Evolutionary conservation across 1,139 yeast genomes (phyloP).

Genomic region (Suhomyces taliae): DNA sequence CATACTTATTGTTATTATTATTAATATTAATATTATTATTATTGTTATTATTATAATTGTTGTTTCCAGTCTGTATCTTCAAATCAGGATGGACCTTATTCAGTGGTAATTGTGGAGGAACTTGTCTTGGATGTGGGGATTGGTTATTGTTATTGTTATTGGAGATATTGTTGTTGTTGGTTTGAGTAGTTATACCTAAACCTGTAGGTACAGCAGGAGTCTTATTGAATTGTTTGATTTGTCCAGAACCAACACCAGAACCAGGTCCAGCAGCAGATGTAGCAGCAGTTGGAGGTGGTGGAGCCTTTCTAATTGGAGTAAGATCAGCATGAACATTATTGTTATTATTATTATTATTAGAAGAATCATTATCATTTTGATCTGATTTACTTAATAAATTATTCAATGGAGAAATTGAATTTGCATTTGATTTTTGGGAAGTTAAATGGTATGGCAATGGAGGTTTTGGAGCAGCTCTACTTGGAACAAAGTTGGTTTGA

Average conservation of each 20-base stretch:
- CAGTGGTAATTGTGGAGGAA: slow-evolving; percentile 34
- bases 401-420: slow-evolving; percentile 36
- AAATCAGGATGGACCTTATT: slow-evolving; percentile 34
- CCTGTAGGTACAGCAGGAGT: slow-evolving; percentile 21
- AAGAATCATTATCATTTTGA: background rate
- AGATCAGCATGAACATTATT: slow-evolving; percentile 22
- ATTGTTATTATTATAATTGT: slow-evolving; percentile 3
- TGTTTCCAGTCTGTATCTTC: slow-evolving; percentile 26
- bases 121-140: slow-evolving; percentile 25
- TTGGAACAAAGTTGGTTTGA: slow-evolving; percentile 31
- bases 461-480: slow-evolving; percentile 46
- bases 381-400: slow-evolving; percentile 32
- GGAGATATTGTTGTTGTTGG: background rate
- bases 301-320: slow-evolving; percentile 54
- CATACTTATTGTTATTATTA: slow-evolving; percentile 10
- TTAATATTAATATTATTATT: background rate
- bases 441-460: slow-evolving; percentile 44
- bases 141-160: background rate
- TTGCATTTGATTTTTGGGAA: slow-evolving; percentile 18
- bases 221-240: slow-evolving; percentile 8
- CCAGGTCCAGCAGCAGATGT: background rate
- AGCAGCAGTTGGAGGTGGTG: slow-evolving; percentile 48
- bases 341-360: too few relatives aligned
- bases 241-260: background rate
- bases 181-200: slow-evolving; percentile 20